Percentiles rank a stretch among this genome's conserved stretches.
Conservation (phyloP, 1,139 yeast genomes). For the Sugiyamaella grinbergsii region DNA sequence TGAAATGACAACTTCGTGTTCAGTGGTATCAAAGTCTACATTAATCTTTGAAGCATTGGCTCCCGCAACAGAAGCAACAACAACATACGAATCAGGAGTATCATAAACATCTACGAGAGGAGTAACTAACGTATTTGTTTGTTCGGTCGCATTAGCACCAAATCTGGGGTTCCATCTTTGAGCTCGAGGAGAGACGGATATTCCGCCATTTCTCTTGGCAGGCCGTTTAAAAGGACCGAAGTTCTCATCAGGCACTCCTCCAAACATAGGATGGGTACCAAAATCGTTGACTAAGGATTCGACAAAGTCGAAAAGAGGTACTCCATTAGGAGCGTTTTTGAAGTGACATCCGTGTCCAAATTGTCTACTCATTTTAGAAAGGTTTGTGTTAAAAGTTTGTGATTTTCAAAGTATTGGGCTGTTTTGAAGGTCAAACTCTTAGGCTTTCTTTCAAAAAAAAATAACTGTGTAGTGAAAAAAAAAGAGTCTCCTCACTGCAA, state of each 20-base stretch:
- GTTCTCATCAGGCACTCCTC: not conserved
- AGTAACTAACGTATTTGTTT: constrained; percentile 50
- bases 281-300: constrained; percentile 16
- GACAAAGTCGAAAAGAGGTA: constrained; percentile 15
- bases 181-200: constrained; percentile 19
- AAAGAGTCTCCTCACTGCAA: not conserved
- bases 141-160: constrained; percentile 32
- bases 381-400: no score
- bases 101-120: constrained; percentile 61
- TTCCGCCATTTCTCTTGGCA: constrained; percentile 11
- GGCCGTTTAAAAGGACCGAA: not conserved
- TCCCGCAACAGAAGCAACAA: constrained; percentile 57
- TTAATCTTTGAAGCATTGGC: constrained; percentile 54
- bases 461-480: not conserved
- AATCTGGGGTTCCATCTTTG: constrained; percentile 7
- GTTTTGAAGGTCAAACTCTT: no score
- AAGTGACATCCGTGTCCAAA: not conserved
- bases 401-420: no score
- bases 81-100: constrained; percentile 47
- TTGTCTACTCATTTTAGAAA: not conserved
- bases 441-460: no score
- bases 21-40: constrained; percentile 55
- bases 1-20: constrained; percentile 22
- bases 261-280: constrained; percentile 8
- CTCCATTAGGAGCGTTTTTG: not conserved